Conservation (phyloP, 352 stramenopile species). For the Globisporangium splendens region DNA sequence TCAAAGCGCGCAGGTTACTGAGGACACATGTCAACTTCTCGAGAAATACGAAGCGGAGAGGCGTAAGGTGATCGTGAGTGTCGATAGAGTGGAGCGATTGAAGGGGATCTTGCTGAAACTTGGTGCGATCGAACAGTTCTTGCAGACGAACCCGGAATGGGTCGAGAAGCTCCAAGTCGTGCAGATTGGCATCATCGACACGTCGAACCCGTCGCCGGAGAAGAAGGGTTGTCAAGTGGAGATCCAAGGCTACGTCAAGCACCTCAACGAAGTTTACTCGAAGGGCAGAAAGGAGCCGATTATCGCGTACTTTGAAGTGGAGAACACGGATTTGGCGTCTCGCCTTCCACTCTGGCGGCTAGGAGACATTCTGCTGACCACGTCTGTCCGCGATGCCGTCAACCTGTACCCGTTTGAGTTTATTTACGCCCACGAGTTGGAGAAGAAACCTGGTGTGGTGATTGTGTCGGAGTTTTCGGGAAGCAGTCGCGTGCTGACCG, state of each 20-base stretch:
- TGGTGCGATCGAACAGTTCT: slow-evolving; percentile 93
- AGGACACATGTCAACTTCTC: slow-evolving; percentile 35
- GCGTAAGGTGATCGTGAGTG: slow-evolving; percentile 88
- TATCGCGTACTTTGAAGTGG: slow-evolving; percentile 66
- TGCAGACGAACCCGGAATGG: slow-evolving; percentile 80
- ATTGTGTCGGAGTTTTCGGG: slow-evolving; percentile 98
- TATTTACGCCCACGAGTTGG: slow-evolving; percentile 77
- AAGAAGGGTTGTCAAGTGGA: slow-evolving; percentile 62
- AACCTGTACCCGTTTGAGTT: slow-evolving; percentile 88
- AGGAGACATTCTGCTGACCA: slow-evolving; percentile 71
- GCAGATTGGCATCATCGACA: slow-evolving; percentile 77
- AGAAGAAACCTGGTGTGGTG: slow-evolving; percentile 82
- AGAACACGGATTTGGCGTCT: slow-evolving; percentile 79
- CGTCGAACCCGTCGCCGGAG: slow-evolving; percentile 66
- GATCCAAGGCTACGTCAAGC: slow-evolving; percentile 51
- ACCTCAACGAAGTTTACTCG: slow-evolving; percentile 70
- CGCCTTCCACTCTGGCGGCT: slow-evolving; percentile 71
- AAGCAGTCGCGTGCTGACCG: slow-evolving; percentile 95
- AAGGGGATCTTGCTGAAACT: slow-evolving; percentile 98
- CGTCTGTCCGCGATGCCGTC: slow-evolving; percentile 74
- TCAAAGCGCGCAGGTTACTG: slow-evolving; percentile 45
- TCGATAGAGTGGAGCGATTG: slow-evolving; percentile 95
- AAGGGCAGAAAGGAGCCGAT: slow-evolving; percentile 39
- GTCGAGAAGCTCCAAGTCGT: slow-evolving; percentile 84
- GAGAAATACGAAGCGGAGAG: slow-evolving; percentile 53